Base-by-base conservation (phyloP, 768 basidiomycete genomes). In the Amanita phalloides region DNA sequence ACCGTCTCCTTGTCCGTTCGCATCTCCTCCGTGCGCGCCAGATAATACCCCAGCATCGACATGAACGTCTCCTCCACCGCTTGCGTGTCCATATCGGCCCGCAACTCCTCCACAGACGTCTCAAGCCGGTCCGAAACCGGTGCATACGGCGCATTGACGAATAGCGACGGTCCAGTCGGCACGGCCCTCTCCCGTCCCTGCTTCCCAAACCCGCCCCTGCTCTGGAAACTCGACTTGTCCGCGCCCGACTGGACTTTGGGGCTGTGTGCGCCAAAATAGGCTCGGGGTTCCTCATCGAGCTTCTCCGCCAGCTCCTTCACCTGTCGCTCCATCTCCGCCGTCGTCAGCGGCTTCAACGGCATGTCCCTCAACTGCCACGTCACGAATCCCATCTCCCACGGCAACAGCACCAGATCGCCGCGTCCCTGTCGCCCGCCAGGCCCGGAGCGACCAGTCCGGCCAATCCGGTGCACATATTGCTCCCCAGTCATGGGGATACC, bases 391-490 rank as follows among this genome's bases (percentile, higher is more conserved):
- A 74, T 65, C 62, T 97, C 93, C 77, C 84, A 91, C 11, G 87
- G 85, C 11, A 86, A 69, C 33, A 93, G 71, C 28, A 94, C 74
- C 37, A 93, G 65, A 65, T 96, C 92, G 2, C 87, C 89, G 48
- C 86, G 77, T 3, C 84, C 84, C 6, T 65, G 59, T 13, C 71
- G 71, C 8, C 62, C 64, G 9, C 6, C 74, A 72, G 42, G n/a
- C 2, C 42, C 43, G 2, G 79, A 86, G 57, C 91, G 81, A 20
- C 88, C 90, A 0, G 92, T 90, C 50, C 91, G 77, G 3, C 89
- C 87, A 41, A 95, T 79, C 53, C 93, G 85, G 58, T 93, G 90
- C 46, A 92, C 71, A 62, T 96, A 95, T 56, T 83, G 77, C 20
- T 90, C 85, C 8, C 77, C 66, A 1, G 67, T 71, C 5, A 68